These are phyloP conservation scores for Phytophthora pistaciae DNA, from an alignment of 352 stramenopile species.

Conservation along the genomic window DNA sequence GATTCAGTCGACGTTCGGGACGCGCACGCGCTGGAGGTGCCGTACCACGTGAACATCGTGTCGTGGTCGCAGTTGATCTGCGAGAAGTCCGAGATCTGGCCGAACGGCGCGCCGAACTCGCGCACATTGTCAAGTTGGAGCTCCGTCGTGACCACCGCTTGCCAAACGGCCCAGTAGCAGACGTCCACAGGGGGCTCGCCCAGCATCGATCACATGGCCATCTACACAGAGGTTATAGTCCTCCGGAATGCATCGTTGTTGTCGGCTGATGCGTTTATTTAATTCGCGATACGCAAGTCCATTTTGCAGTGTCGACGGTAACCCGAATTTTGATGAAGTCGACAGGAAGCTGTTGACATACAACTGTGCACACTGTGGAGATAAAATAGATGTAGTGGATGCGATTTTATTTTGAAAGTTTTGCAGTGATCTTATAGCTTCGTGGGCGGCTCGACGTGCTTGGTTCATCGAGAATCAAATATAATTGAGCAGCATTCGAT, in stretches of 20 bases:
- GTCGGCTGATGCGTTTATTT: too few species aligned
- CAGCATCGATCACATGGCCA: constrained; percentile 99
- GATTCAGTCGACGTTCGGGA: constrained; percentile 98
- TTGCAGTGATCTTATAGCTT: too few species aligned
- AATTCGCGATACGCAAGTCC: too few species aligned
- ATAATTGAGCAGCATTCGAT: too few species aligned
- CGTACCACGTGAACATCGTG: constrained; percentile 99
- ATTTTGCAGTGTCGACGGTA: too few species aligned
- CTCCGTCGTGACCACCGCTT: constrained; percentile 96
- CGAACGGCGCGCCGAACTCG: constrained; percentile 96
- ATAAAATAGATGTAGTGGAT: too few species aligned
- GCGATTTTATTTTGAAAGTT: too few species aligned
- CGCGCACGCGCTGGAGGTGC: constrained; percentile 97
- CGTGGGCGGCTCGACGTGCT: too few species aligned
- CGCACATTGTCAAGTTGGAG: constrained; percentile 95
- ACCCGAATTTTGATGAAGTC: too few species aligned
- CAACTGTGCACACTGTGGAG: too few species aligned
- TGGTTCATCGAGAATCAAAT: too few species aligned
- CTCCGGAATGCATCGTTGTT: constrained; percentile 75
- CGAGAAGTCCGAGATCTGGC: constrained; percentile 95
- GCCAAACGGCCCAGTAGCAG: constrained; percentile 98
- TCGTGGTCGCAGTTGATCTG: constrained; percentile 97
- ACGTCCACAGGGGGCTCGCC: constrained; percentile 93
- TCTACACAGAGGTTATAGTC: constrained; percentile 98
- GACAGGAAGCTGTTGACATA: too few species aligned